Evolutionary conservation across 2,329 filamentous ascomycete species (phyloP).

Genomic region (Aspergillus sp.): DNA sequence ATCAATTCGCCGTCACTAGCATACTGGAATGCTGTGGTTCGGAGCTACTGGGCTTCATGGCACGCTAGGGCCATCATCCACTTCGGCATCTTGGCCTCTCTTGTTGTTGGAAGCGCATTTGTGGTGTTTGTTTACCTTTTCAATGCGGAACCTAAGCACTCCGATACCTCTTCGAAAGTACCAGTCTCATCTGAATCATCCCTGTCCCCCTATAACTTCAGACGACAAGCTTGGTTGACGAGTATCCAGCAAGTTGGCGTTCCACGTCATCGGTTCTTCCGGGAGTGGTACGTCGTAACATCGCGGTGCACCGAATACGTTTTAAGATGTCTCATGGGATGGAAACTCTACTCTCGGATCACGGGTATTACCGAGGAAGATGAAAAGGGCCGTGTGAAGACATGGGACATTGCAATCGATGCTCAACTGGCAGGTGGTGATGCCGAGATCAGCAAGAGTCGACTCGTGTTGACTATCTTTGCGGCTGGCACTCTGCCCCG

Average conservation of each 20-base stretch:
- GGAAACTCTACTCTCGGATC: constrained; percentile 67
- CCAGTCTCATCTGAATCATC: constrained; percentile 17
- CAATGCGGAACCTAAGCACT: constrained; percentile 51
- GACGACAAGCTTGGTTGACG: constrained; percentile 85
- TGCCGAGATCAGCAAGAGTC: constrained; percentile 78
- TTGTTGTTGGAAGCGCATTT: constrained; percentile 51
- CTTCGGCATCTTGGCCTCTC: constrained; percentile 45
- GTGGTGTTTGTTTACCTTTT: constrained; percentile 52
- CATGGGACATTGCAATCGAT: constrained; percentile 89
- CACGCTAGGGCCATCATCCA: constrained; percentile 32
- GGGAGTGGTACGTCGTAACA: constrained; percentile 73
- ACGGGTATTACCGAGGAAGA: constrained; percentile 78
- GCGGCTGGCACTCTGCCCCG: constrained; percentile 81
- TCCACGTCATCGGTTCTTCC: constrained; percentile 75
- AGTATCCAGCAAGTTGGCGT: constrained; percentile 90
- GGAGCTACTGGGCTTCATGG: constrained; percentile 29
- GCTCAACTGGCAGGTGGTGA: constrained; percentile 89
- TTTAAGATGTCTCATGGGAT: constrained; percentile 68
- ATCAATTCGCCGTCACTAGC: constrained; percentile 17
- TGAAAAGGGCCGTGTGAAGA: constrained; percentile 78
- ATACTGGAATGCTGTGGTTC: constrained; percentile 20
- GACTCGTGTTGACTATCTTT: constrained; percentile 76
- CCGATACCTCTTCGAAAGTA: constrained; percentile 36
- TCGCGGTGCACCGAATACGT: constrained; percentile 79
- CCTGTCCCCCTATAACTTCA: constrained; percentile 71